Evolutionary conservation across 352 stramenopile genomes (phyloP).

Genomic region (Nothophytophthora sp.): DNA sequence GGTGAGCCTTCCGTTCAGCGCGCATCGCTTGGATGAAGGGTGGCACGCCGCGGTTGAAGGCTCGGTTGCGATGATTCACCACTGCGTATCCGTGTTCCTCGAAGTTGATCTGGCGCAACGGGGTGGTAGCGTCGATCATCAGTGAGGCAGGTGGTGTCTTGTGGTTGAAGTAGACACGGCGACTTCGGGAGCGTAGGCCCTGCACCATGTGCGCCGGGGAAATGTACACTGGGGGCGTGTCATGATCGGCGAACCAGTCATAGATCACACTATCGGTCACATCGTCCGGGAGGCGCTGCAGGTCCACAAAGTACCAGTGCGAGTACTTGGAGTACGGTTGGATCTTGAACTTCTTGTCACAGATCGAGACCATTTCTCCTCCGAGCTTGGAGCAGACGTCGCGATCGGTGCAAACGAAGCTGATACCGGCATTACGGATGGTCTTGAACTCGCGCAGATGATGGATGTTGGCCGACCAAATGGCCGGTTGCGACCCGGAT

Average conservation of each 20-base stretch:
- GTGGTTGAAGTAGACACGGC: conserved; percentile 10
- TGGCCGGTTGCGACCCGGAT: neutral
- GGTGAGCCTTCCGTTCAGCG: too few species aligned
- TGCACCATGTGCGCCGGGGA: neutral
- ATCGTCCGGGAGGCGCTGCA: conserved; percentile 9
- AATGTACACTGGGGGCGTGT: conserved; percentile 8
- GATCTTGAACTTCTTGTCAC: conserved; percentile 5
- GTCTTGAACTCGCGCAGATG: conserved; percentile 10
- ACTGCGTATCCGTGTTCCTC: neutral
- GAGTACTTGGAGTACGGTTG: conserved; percentile 18
- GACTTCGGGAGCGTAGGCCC: conserved; percentile 1
- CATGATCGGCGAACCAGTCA: conserved; percentile 4
- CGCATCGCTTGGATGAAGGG: neutral
- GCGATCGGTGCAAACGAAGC: conserved; percentile 11
- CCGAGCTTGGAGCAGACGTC: neutral
- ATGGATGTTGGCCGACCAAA: neutral
- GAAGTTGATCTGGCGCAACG: conserved; percentile 10
- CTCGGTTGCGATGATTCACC: neutral
- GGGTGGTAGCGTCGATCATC: neutral
- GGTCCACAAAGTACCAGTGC: conserved; percentile 19
- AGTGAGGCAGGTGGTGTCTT: conserved; percentile 4
- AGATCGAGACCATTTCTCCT: neutral
- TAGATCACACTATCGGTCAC: conserved; percentile 12
- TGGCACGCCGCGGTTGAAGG: neutral
- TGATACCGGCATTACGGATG: conserved; percentile 10